Evolutionary conservation across 2,329 filamentous ascomycete species (phyloP).

Genomic region (Didymella exigua): DNA sequence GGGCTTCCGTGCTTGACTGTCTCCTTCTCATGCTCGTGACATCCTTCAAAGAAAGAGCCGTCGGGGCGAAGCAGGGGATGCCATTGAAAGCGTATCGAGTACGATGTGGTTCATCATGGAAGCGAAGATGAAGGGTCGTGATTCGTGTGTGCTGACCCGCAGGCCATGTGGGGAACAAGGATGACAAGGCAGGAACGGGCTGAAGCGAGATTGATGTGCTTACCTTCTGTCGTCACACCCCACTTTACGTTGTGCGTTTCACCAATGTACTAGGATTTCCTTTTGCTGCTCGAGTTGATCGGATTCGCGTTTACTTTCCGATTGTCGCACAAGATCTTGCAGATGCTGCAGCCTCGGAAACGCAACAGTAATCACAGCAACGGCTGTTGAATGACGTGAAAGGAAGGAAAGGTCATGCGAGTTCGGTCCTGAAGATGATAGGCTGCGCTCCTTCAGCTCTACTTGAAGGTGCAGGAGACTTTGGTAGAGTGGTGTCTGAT

Average conservation of each 20-base stretch:
- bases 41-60: neutral
- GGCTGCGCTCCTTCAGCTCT: conserved; percentile 24
- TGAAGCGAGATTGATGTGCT: conserved; percentile 44
- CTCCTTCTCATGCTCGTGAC: neutral
- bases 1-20: neutral
- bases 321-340: conserved; percentile 17
- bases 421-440: conserved; percentile 16
- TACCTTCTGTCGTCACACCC: conserved; percentile 38
- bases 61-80: neutral
- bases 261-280: conserved; percentile 5
- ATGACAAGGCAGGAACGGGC: conserved; percentile 29
- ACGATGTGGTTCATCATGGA: neutral
- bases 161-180: conserved; percentile 45
- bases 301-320: conserved; percentile 5
- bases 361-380: neutral
- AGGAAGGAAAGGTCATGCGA: neutral
- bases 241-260: conserved; percentile 14
- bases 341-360: conserved; percentile 7
- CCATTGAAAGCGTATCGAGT: neutral
- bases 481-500: conserved; percentile 20
- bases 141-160: conserved; percentile 4
- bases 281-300: conserved; percentile 6
- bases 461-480: neutral
- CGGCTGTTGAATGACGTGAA: neutral
- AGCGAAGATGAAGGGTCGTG: neutral